Evolutionary conservation across 225 moss, liverwort and hornwort species (phyloP).

Genomic region (Climacium dendroides): DNA sequence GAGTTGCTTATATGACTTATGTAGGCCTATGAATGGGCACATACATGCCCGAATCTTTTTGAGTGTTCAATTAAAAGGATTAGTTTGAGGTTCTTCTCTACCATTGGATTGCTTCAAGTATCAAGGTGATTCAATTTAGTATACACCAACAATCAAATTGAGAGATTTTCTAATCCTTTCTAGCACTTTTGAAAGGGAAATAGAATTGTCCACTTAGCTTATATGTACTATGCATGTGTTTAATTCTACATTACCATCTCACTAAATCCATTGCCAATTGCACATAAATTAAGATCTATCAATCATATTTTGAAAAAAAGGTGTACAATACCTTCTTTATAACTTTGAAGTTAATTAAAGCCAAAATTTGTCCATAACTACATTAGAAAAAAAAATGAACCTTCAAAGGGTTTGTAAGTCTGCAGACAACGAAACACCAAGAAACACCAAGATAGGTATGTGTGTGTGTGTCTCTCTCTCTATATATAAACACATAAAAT

Average conservation of each 20-base stretch:
- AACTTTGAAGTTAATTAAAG: too few species aligned
- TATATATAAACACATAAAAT: too few species aligned
- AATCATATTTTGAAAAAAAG: too few species aligned
- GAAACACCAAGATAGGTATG: too few species aligned
- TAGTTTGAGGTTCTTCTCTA: slow-evolving; percentile 11
- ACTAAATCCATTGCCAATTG: neutral
- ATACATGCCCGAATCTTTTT: too few species aligned
- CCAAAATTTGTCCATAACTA: too few species aligned
- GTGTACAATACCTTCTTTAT: too few species aligned
- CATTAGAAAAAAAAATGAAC: too few species aligned
- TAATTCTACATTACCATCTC: neutral
- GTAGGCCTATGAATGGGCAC: slow-evolving; percentile 76
- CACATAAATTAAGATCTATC: neutral
- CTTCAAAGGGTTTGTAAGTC: too few species aligned
- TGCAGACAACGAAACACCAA: too few species aligned
- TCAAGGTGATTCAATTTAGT: slow-evolving; percentile 5
- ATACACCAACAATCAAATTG: too few species aligned
- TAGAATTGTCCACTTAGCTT: neutral
- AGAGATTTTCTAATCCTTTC: neutral
- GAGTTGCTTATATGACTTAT: neutral
- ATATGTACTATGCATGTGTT: neutral
- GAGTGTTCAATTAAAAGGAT: slow-evolving; percentile 5
- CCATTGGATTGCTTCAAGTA: slow-evolving; percentile 50
- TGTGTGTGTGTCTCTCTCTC: too few species aligned
- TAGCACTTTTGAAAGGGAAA: neutral